Percentiles rank a stretch among this genome's conserved stretches.
These are phyloP conservation scores for Echium plantagineum DNA, from an alignment of 257 asterid genomes.

Conservation along the genomic window DNA sequence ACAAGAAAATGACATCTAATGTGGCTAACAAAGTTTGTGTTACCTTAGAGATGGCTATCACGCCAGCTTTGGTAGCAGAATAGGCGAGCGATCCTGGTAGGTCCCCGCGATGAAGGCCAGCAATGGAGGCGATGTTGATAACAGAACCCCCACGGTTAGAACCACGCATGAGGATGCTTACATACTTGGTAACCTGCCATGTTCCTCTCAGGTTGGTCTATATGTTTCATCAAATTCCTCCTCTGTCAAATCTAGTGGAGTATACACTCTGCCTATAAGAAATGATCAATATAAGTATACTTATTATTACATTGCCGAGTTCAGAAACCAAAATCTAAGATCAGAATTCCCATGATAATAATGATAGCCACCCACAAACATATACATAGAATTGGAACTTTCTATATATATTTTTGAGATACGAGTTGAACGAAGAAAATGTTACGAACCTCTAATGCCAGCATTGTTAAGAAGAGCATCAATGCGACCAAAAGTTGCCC, in stretches of 20 bases:
- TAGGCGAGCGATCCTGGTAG: slow-evolving; percentile 45
- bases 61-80: slow-evolving; percentile 39
- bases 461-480: slow-evolving; percentile 46
- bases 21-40: no score
- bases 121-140: slow-evolving; percentile 44
- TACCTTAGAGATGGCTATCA: slow-evolving; percentile 47
- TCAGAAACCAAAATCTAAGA: no score
- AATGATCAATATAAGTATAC: no score
- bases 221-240: no score
- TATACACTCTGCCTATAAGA: slow-evolving; percentile 9
- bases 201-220: slow-evolving; percentile 40
- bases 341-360: no score
- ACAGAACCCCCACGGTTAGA: slow-evolving; percentile 36
- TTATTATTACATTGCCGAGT: no score
- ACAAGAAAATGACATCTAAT: no score
- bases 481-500: slow-evolving; percentile 43
- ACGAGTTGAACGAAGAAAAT: no score
- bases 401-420: no score
- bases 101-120: slow-evolving; percentile 43
- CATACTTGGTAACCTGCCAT: slow-evolving; percentile 48
- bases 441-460: slow-evolving; percentile 31
- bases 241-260: slow-evolving; percentile 31
- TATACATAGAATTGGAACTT: no score
- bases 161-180: slow-evolving; percentile 27
- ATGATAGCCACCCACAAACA: no score